phyloP scores from a whole-genome alignment of 1,139 yeast genomes.

The Kazachstania sp. region DNA sequence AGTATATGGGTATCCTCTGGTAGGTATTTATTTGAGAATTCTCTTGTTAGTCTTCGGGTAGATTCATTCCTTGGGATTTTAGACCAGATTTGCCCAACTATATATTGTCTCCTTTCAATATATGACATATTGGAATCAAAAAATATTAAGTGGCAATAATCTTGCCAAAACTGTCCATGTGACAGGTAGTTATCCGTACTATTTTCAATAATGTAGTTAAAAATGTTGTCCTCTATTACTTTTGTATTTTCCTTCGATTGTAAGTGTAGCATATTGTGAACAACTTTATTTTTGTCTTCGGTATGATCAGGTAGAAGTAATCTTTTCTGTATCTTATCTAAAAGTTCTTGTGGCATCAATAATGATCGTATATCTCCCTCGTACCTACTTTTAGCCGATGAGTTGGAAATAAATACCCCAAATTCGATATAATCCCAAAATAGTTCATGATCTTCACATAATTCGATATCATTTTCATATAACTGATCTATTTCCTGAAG shows the following conservation, averaged over 20 bases:
- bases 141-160: conserved; percentile 23
- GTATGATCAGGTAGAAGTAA: conserved; percentile 12
- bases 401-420: conserved; percentile 15
- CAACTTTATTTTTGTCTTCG: conserved; percentile 16
- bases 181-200: conserved; percentile 15
- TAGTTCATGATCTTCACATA: conserved; percentile 20
- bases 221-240: conserved; percentile 19
- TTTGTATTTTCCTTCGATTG: conserved; percentile 20
- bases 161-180: conserved; percentile 21
- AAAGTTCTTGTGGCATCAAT: conserved; percentile 9
- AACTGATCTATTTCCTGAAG: conserved; percentile 11
- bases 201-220: conserved; percentile 16
- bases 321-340: conserved; percentile 17
- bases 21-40: conserved; percentile 22
- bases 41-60: conserved; percentile 7
- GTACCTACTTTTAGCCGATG: conserved; percentile 16
- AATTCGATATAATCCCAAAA: conserved; percentile 27
- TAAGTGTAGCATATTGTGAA: conserved; percentile 17
- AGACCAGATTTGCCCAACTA: conserved; percentile 18
- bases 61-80: conserved; percentile 10
- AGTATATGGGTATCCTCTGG: conserved; percentile 25
- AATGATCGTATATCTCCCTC: conserved; percentile 3
- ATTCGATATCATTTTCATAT: conserved; percentile 14
- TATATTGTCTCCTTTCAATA: conserved; percentile 20
- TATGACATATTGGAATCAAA: conserved; percentile 21